Conservation (phyloP, 2,329 filamentous ascomycete genomes). For the Claviceps quebecensis region DNA sequence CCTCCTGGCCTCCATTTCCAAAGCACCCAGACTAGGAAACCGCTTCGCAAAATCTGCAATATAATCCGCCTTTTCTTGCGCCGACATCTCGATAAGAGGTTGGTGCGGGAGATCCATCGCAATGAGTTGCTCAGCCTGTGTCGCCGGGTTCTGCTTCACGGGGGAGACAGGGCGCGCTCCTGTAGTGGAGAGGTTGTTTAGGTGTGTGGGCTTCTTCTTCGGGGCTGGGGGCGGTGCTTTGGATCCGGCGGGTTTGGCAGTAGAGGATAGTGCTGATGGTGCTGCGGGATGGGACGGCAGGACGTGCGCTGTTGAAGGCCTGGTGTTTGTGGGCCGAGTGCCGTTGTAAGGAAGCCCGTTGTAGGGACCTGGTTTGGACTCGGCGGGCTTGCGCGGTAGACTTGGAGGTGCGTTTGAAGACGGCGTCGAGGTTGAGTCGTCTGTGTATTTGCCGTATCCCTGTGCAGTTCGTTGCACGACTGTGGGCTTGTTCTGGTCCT, state of each 20-base stretch:
- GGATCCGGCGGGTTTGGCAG: constrained; percentile 12
- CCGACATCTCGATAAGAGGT: constrained; percentile 39
- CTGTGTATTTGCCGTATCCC: constrained; percentile 81
- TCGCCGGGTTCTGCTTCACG: constrained; percentile 22
- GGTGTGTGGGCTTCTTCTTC: constrained; percentile 47
- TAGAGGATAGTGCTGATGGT: constrained; percentile 11
- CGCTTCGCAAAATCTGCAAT: constrained; percentile 62
- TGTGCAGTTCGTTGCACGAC: constrained; percentile 58
- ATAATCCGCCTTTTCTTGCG: constrained; percentile 50
- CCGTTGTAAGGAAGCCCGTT: not conserved
- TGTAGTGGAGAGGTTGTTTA: constrained; percentile 38
- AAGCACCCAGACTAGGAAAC: constrained; percentile 69
- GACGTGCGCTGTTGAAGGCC: not conserved
- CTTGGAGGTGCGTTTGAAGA: constrained; percentile 27
- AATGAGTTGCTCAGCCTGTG: constrained; percentile 24
- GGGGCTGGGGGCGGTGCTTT: constrained; percentile 37
- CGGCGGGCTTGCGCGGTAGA: constrained; percentile 35
- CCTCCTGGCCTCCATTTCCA: constrained; percentile 68
- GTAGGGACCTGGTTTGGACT: not conserved
- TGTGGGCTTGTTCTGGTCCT: constrained; percentile 50
- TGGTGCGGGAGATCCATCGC: constrained; percentile 33
- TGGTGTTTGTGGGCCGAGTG: not conserved
- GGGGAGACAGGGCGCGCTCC: constrained; percentile 31
- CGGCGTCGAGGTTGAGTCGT: constrained; percentile 25
- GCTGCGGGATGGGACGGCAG: constrained; percentile 12